Conservation (phyloP, 2,329 filamentous ascomycete species). For the Monilinia laxa region DNA sequence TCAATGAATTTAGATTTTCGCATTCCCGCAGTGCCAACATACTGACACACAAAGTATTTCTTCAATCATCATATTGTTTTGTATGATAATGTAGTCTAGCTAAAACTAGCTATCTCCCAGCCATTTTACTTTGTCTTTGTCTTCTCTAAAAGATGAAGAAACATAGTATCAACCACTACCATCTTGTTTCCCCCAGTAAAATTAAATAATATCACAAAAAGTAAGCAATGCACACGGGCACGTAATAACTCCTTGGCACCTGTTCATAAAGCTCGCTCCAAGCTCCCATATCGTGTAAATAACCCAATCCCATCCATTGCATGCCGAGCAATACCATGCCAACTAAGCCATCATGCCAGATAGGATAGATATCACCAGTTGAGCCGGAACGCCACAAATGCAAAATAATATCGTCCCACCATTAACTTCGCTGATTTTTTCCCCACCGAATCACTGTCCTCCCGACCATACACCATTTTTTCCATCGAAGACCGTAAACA, state of each 20-base stretch:
- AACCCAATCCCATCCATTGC: constrained; percentile 22
- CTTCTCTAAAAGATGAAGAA: constrained; percentile 10
- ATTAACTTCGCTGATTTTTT: constrained; percentile 14
- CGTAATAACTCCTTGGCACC: constrained; percentile 20
- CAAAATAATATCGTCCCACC: constrained; percentile 17
- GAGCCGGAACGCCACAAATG: constrained; percentile 23
- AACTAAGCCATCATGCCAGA: constrained; percentile 20
- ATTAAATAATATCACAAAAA: constrained; percentile 20
- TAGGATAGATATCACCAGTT: constrained; percentile 15
- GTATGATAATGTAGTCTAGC: constrained; percentile 8
- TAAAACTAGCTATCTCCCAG: constrained; percentile 5
- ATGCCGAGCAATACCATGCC: constrained; percentile 19
- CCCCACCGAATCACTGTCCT: not conserved
- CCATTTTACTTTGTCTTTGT: constrained; percentile 6
- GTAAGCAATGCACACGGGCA: constrained; percentile 19
- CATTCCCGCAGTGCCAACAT: too few relatives aligned
- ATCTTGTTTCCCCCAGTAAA: constrained; percentile 4
- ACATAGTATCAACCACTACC: constrained; percentile 12
- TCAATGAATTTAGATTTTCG: not conserved
- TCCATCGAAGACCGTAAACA: constrained; percentile 9
- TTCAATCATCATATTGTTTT: constrained; percentile 7
- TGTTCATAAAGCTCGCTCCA: constrained; percentile 18
- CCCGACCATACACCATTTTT: constrained; percentile 4
- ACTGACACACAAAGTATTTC: not conserved
- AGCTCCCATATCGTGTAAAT: constrained; percentile 15